Conservation (phyloP, 2,329 filamentous ascomycete genomes). For the Phyllosticta capitalensis region DNA sequence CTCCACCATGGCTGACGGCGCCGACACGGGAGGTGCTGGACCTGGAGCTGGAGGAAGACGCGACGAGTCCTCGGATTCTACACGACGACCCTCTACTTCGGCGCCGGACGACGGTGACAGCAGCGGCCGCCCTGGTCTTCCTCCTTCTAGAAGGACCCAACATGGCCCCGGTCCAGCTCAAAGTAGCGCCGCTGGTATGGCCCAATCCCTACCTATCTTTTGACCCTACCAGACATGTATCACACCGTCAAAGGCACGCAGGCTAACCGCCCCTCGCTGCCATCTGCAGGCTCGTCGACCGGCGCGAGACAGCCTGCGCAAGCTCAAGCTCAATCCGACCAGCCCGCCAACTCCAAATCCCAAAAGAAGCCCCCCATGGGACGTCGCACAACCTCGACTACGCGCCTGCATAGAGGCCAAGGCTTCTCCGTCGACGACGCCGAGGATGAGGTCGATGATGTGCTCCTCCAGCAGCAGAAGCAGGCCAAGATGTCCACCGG, state of each 20-base stretch:
- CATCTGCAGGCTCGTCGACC: conserved; percentile 1
- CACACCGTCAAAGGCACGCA: not conserved
- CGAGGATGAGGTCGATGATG: conserved; percentile 65
- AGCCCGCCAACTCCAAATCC: not conserved
- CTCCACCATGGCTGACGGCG: not conserved
- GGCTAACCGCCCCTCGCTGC: not conserved
- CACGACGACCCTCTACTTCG: not conserved
- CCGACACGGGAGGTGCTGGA: not conserved
- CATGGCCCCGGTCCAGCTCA: not conserved
- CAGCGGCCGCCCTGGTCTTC: not conserved
- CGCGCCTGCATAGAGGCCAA: conserved; percentile 69
- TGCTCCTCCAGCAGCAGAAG: conserved; percentile 35
- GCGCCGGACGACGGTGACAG: not conserved
- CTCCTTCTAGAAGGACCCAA: not conserved
- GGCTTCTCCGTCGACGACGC: conserved; percentile 91
- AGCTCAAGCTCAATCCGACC: not conserved
- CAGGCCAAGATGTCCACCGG: conserved; percentile 25
- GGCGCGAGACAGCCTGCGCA: not conserved
- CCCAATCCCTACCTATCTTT: not conserved
- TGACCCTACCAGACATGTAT: not conserved
- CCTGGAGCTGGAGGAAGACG: not conserved
- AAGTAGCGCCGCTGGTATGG: not conserved
- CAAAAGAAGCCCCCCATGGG: conserved; percentile 40
- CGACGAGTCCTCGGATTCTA: not conserved
- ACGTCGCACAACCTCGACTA: conserved; percentile 64